A percentile compares a stretch with the other conserved stretches of the same genome.
These are phyloP conservation scores for Panicum hallii DNA, from an alignment of 202 grass and related monocot genomes.

Conservation along the genomic window DNA sequence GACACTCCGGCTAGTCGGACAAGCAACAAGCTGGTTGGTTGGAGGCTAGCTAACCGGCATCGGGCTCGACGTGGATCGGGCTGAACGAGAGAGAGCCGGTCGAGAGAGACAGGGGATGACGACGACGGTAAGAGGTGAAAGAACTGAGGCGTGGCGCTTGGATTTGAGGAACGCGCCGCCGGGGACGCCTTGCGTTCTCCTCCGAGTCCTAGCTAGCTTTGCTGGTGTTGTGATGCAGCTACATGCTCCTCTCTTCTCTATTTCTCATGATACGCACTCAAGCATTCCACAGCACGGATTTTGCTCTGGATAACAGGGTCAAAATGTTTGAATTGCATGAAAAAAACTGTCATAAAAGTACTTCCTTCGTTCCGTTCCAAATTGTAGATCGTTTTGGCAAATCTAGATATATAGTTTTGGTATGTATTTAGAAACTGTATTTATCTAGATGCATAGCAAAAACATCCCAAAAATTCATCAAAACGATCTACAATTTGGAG, in stretches of 20 bases:
- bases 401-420: too few relatives aligned
- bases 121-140: conserved; percentile 28
- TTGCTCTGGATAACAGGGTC: too few relatives aligned
- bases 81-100: conserved; percentile 24
- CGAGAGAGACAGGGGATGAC: background rate
- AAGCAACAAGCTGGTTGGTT: background rate
- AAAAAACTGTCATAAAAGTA: too few relatives aligned
- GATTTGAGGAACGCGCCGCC: background rate
- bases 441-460: too few relatives aligned
- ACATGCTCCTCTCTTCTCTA: background rate
- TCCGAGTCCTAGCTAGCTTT: background rate
- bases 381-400: too few relatives aligned
- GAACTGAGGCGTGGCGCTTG: conserved; percentile 45
- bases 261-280: too few relatives aligned
- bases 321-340: too few relatives aligned
- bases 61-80: conserved; percentile 11
- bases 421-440: too few relatives aligned
- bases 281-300: background rate
- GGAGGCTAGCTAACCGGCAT: conserved; percentile 9
- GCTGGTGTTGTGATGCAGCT: background rate
- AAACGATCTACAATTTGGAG: too few relatives aligned
- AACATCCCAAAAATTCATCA: too few relatives aligned
- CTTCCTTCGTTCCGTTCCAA: too few relatives aligned
- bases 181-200: conserved; percentile 1
- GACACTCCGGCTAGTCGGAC: conserved; percentile 17